These are phyloP conservation scores for Trichoderma reesei DNA, from an alignment of 495 filamentous ascomycete species.

Conservation along the genomic window DNA sequence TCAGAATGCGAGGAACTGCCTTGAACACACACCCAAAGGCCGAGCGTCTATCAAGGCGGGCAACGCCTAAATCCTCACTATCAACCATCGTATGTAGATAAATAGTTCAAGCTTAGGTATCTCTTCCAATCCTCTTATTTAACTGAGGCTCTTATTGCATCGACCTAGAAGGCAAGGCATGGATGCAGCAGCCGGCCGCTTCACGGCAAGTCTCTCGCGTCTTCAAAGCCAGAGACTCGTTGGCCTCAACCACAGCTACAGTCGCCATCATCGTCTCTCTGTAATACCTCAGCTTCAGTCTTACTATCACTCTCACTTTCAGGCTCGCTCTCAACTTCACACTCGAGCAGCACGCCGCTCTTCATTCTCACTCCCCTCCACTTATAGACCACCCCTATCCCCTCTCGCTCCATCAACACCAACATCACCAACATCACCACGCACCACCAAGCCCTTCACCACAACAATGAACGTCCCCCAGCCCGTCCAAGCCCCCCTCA, in stretches of 20 bases:
- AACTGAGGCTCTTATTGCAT: neutral
- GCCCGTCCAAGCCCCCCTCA: slow-evolving; percentile 40
- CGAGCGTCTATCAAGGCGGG: too few species aligned
- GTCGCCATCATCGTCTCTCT: neutral
- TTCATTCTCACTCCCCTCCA: neutral
- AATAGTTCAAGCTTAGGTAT: too few species aligned
- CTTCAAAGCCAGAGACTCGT: neutral
- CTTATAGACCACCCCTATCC: neutral
- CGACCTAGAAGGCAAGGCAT: neutral
- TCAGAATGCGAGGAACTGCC: too few species aligned
- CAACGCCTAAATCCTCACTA: too few species aligned
- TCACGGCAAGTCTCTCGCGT: neutral
- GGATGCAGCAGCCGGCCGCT: neutral
- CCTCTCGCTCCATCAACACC: neutral
- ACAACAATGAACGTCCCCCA: slow-evolving; percentile 23
- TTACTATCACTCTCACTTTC: neutral
- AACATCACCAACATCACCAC: slow-evolving; percentile 15
- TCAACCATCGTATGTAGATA: too few species aligned
- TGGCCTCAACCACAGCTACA: neutral
- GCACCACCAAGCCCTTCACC: neutral
- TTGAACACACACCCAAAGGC: too few species aligned
- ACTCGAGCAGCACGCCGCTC: neutral
- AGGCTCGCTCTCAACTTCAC: neutral
- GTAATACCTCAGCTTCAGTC: neutral
- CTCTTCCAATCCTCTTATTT: too few species aligned